Evolutionary conservation across 2,329 filamentous ascomycete genomes (phyloP), one percentile per base, ranked within the genome.

Genomic region (Trichoderma sp.): DNA sequence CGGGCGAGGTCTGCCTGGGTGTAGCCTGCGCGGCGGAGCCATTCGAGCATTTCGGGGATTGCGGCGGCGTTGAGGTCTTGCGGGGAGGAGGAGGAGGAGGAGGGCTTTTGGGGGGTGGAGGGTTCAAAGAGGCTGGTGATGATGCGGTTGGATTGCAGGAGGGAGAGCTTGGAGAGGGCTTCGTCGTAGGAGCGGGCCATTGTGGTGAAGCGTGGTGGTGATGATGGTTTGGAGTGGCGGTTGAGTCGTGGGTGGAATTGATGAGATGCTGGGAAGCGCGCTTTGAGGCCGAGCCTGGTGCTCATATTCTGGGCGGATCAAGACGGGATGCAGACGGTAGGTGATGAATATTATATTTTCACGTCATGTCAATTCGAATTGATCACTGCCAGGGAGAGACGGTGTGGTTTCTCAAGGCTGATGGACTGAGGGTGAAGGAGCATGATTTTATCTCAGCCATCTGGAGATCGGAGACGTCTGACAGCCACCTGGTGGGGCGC

Each of bases 31-130:
- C 89, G 89, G 52, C 78, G 80, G 69, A 91, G 87, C 90, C 91
- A 96, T 70, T 87, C 85, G 30, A 88, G 80, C 85, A 95, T 94
- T 75, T 97, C 92, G 0, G 91, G 90, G 57, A 96, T 88, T 7
- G 93, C 90, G 63, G 82, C 82, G 55, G 88, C 82, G 73, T 96
- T 96, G 78, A 91, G 78, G 68, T 82, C 77, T 43, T 74, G n/a
- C n/a, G n/a, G n/a, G n/a, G n/a, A n/a, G n/a, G n/a, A n/a, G n/a
- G n/a, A n/a, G n/a, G n/a, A n/a, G n/a, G n/a, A n/a, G n/a, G n/a
- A n/a, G n/a, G n/a, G n/a, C n/a, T 14, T 39, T 39, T 30, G 30
- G 28, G 28, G 1, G 28, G 30, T 34, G 9, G 30, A 10, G 9
- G 30, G 9, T 51, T 78, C 75, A 71, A 86, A 86, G 52, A 84